These are phyloP conservation scores for Corallochytrium limacisporum DNA, from an alignment of 78 protist genomes.

Conservation along the genomic window DNA sequence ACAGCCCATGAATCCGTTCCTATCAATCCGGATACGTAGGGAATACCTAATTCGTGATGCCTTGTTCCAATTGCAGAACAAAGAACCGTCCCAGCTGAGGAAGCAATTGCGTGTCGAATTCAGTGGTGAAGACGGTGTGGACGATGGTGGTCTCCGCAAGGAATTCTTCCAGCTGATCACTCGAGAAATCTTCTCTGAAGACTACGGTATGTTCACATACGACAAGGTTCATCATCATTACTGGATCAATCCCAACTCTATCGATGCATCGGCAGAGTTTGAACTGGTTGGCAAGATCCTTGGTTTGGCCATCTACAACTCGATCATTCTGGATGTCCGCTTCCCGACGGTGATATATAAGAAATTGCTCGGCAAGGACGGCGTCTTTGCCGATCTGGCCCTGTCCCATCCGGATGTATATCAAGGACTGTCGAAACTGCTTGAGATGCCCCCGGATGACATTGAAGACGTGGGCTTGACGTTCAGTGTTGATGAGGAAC, in stretches of 20 bases:
- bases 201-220: slow-evolving; percentile 45
- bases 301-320: slow-evolving; percentile 97
- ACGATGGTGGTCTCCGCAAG: slow-evolving; percentile 93
- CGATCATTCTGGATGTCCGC: slow-evolving; percentile 78
- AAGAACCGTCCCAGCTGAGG: slow-evolving; percentile 37
- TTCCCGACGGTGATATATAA: slow-evolving; percentile 79
- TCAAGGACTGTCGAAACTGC: too few species aligned
- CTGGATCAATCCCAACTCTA: slow-evolving; percentile 14
- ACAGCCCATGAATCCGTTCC: background rate
- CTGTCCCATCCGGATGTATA: too few species aligned
- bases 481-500: background rate
- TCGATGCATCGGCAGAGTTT: slow-evolving; percentile 6
- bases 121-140: slow-evolving; percentile 90
- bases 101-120: slow-evolving; percentile 73
- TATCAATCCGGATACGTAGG: background rate
- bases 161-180: slow-evolving; percentile 91
- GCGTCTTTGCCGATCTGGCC: background rate
- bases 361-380: slow-evolving; percentile 29
- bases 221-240: background rate
- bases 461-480: too few species aligned
- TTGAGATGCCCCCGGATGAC: too few species aligned
- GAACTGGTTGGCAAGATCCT: slow-evolving; percentile 54
- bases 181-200: slow-evolving; percentile 64
- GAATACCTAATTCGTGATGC: slow-evolving; percentile 2
- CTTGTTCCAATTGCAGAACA: slow-evolving; percentile 1